Evolutionary conservation across 257 asterid species (phyloP).

Genomic region (Solanum medicagineum): DNA sequence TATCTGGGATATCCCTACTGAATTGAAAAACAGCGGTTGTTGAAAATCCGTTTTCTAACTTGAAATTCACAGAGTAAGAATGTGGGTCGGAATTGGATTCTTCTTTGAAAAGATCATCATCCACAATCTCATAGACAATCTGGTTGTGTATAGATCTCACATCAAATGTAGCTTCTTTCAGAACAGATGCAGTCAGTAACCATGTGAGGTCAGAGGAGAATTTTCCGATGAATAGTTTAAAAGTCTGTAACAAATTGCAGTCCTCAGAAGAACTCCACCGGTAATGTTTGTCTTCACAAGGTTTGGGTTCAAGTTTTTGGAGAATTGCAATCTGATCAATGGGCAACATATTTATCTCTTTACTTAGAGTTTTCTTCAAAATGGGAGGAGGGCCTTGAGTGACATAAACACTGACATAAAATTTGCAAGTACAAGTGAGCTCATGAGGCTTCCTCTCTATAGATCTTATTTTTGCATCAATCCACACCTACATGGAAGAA

Average conservation of each 20-base stretch:
- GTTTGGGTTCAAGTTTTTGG: constrained; percentile 57
- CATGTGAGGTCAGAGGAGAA: constrained; percentile 66
- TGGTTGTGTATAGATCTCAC: constrained; percentile 48
- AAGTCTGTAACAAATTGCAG: constrained; percentile 45
- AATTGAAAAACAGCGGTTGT: constrained; percentile 28
- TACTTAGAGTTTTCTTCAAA: constrained; percentile 36
- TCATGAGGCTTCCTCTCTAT: constrained; percentile 76
- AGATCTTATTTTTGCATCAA: constrained; percentile 77
- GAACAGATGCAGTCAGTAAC: constrained; percentile 56
- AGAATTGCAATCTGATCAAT: constrained; percentile 48
- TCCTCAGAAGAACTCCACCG: constrained; percentile 84
- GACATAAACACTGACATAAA: constrained; percentile 53
- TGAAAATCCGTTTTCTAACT: constrained; percentile 37
- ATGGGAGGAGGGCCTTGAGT: constrained; percentile 55
- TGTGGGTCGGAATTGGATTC: constrained; percentile 3
- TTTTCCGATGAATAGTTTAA: constrained; percentile 37
- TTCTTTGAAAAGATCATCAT: constrained; percentile 10
- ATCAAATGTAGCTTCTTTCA: constrained; percentile 44
- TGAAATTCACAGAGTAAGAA: constrained; percentile 43
- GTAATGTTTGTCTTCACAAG: constrained; percentile 43
- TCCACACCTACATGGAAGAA: constrained; percentile 43
- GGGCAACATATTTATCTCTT: constrained; percentile 29
- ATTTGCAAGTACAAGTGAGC: constrained; percentile 41
- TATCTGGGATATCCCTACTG: constrained; percentile 15
- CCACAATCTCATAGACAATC: constrained; percentile 53